Base-by-base conservation (phyloP, 2,329 filamentous ascomycete genomes). In the Cladophialophora psammophila region DNA sequence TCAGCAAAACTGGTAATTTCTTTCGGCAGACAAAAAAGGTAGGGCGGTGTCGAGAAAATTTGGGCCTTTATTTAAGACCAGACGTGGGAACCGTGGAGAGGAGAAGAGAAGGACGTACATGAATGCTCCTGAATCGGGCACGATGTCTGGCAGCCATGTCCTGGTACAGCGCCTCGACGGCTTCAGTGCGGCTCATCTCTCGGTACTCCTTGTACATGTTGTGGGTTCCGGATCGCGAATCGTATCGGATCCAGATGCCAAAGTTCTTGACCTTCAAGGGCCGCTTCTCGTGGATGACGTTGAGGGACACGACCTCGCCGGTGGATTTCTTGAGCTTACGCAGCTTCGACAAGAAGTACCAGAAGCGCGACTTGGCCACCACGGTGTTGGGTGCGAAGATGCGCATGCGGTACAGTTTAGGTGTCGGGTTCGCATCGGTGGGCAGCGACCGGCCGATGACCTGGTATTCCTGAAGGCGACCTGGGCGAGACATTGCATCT, bases 161-260 rank as follows among this genome's bases (percentile, higher is more conserved):
- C 85, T 95, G 92, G 91, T 99, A 99, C 81, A 99, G 90, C 76
- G 94, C 86, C 86, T 98, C 92, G 79, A 98, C 94, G 75, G 95
- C 95, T 76, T 95, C 94, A 80, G 91, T 92, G 84, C 95, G 89
- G 82, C 92, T 94, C 89, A 98, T 92, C 89, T 98, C 95, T 82
- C 95, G 92, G 91, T 97, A 98, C 91, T 99, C 95, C 91, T 98
- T 98, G 93, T 99, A 99, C 95, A 99, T 99, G 91, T 99, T 99
- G 93, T 99, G 95, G 79, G 95, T 99, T 79, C 95, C 95, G 78
- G 95, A 98, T 85, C 95, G 94, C 72, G 96, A 99, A 87, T 99
- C 94, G 88, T 99, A 99, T 82, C 96, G 94, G 86, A 99, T 91
- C 96, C 96, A 99, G 90, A 99, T 90, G 83, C 95, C 95, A 83